Evolutionary conservation across 1,284 basidiomycete genomes (phyloP).

Genomic region (Ustilago shanxiensis): DNA sequence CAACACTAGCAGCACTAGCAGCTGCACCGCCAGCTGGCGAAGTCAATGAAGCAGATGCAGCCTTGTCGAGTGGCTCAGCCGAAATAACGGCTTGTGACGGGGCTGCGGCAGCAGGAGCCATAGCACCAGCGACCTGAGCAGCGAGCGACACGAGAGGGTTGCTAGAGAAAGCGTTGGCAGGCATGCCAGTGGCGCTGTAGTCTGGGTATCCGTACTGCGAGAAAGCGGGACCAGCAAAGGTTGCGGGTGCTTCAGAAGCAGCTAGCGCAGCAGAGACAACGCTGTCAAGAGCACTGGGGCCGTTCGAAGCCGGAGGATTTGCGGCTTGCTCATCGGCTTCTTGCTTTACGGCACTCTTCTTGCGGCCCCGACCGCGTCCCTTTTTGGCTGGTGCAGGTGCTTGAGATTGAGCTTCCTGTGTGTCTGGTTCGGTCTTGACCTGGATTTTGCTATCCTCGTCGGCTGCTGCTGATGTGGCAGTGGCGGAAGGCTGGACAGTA

Average conservation of each 20-base stretch:
- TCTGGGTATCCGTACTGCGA: conserved; percentile 46
- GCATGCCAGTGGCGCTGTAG: conserved; percentile 45
- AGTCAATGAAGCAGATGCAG: conserved; percentile 13
- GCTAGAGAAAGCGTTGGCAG: conserved; percentile 36
- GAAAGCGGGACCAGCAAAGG: conserved; percentile 31
- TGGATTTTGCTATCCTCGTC: conserved; percentile 29
- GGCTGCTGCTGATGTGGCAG: conserved; percentile 21
- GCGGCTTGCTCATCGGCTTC: conserved; percentile 14
- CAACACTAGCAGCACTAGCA: conserved; percentile 21
- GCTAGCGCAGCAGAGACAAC: conserved; percentile 37
- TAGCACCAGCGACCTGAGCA: conserved; percentile 37
- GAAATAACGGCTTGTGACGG: conserved; percentile 14
- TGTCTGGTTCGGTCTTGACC: conserved; percentile 38
- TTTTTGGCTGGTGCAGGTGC: conserved; percentile 35
- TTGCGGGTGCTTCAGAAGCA: conserved; percentile 24
- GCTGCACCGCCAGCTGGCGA: conserved; percentile 15
- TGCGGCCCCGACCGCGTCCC: conserved; percentile 36
- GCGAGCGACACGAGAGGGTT: conserved; percentile 49
- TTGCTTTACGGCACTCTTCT: conserved; percentile 39
- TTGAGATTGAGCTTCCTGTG: conserved; percentile 11
- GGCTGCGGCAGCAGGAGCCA: conserved; percentile 22
- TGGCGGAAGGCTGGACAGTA: conserved; percentile 40
- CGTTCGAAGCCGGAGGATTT: conserved; percentile 8
- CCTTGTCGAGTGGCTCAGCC: conserved; percentile 16
- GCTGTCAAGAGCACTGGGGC: conserved; percentile 23